Conservation (phyloP, 345 rosid genomes). For the Gossypium turneri region DNA sequence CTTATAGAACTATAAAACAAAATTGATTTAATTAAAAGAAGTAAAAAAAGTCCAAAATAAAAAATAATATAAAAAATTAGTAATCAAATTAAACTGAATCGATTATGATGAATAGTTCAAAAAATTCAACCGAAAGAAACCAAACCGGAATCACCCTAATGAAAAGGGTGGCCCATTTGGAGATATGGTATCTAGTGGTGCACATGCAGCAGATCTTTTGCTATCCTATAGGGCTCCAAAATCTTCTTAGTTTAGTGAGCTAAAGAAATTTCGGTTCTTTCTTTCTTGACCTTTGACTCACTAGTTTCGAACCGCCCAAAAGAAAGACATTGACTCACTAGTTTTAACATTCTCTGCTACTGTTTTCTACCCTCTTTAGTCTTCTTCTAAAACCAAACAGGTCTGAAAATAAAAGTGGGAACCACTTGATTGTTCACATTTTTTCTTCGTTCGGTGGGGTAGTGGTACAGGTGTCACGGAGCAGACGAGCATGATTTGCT, state of each 20-base stretch:
- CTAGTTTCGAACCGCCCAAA: neutral
- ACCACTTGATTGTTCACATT: neutral
- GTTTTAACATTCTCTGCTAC: neutral
- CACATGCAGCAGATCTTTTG: constrained; percentile 18
- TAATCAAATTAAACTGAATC: too few relatives aligned
- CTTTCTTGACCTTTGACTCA: constrained; percentile 11
- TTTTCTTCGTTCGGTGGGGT: constrained; percentile 3
- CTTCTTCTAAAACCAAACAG: neutral
- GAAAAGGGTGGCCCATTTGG: neutral
- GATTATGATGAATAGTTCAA: too few relatives aligned
- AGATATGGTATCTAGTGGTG: neutral
- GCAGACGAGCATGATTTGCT: neutral
- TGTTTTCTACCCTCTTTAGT: neutral
- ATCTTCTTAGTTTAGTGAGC: neutral
- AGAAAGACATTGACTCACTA: too few relatives aligned
- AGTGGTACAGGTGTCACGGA: neutral
- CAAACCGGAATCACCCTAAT: neutral
- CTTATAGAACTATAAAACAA: too few relatives aligned
- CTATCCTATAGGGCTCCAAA: constrained; percentile 4
- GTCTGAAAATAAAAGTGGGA: constrained; percentile 12
- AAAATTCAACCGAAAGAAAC: too few relatives aligned
- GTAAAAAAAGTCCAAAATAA: too few relatives aligned
- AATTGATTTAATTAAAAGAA: too few relatives aligned
- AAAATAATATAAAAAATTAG: too few relatives aligned
- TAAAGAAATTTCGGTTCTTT: neutral